Base-by-base conservation (phyloP, 495 filamentous ascomycete genomes). In the Annulohypoxylon moriforme region DNA sequence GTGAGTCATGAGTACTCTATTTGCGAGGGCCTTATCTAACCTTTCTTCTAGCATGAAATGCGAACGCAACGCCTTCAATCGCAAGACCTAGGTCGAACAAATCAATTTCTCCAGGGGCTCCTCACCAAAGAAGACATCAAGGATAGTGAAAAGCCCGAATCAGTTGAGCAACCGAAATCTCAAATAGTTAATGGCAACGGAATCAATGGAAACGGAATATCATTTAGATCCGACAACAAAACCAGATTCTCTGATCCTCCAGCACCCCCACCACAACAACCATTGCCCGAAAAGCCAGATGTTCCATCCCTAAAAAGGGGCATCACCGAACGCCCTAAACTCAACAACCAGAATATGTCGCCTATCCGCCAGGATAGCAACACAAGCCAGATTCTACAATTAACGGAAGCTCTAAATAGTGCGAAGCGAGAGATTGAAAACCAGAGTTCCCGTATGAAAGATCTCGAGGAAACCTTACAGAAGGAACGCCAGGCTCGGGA, bases 241-340 rank as follows among this genome's bases (percentile, higher is more conserved):
- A 76, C 88, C 78, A 78, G 92, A 47, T 97, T 97, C 68, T 95
- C 92, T 2, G 93, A 97, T 63, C 94, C 94, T 18, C 94, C 93
- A 8, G 92, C 93, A 16, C 96, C 95, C 27, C 94, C 96, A 14
- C 95, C 95, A 11, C 92, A 95, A 74, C 94, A 97, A 73, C 93
- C 94, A 14, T 82, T 97, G 0, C 94, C 94, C 5, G 93, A 96
- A 73, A 97, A 97, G 76, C 94, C 94, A 1, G 92, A 96, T 80
- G 76, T 83, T 58, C 85, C 88, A 0, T 82, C 90, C 7, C 77
- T 96, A 33, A 93, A 92, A 71, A 85, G 94, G 52, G 84, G 84
- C 31, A 90, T 93, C 34, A 95, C 92, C 0, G 93, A 96, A 68
- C 89, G 89, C 50, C 86, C 89, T 1, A 92, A 89, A 76, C 78